phyloP scores from a whole-genome alignment of 129 eudicot species.

The Flaveria robusta region DNA sequence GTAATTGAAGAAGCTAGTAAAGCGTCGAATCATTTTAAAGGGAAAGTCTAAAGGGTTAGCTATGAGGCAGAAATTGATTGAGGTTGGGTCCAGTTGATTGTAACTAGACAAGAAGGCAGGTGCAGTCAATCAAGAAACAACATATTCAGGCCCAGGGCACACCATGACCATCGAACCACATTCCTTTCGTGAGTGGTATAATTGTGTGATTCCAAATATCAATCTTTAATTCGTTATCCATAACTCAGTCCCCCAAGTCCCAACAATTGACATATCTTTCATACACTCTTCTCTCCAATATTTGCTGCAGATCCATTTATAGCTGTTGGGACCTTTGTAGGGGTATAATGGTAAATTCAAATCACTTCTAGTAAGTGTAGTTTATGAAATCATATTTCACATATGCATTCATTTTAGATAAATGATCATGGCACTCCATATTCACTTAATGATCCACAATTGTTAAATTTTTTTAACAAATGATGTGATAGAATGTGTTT shows the following conservation, averaged over 20 bases:
- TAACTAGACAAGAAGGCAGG: slow-evolving; percentile 24
- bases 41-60: background rate
- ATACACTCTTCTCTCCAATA: slow-evolving; percentile 22
- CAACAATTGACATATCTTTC: slow-evolving; percentile 26
- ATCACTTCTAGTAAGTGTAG: background rate
- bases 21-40: background rate
- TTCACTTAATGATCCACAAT: too few relatives aligned
- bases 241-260: slow-evolving; percentile 6
- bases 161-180: slow-evolving; percentile 25
- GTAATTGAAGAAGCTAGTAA: background rate
- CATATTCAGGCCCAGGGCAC: background rate
- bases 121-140: slow-evolving; percentile 27
- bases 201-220: slow-evolving; percentile 17
- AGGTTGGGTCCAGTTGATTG: slow-evolving; percentile 35
- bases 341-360: background rate
- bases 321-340: slow-evolving; percentile 28
- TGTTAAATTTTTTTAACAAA: too few relatives aligned
- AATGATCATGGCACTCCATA: background rate
- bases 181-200: slow-evolving; percentile 38
- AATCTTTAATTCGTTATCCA: slow-evolving; percentile 20
- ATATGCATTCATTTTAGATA: background rate
- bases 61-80: slow-evolving; percentile 33
- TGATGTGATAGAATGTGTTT: too few relatives aligned
- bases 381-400: background rate
- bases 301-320: slow-evolving; percentile 31